Percentiles rank a stretch among this genome's conserved stretches.
These are phyloP conservation scores for Aphanoascus verrucosus DNA, from an alignment of 2,329 filamentous ascomycete species.

Conservation along the genomic window DNA sequence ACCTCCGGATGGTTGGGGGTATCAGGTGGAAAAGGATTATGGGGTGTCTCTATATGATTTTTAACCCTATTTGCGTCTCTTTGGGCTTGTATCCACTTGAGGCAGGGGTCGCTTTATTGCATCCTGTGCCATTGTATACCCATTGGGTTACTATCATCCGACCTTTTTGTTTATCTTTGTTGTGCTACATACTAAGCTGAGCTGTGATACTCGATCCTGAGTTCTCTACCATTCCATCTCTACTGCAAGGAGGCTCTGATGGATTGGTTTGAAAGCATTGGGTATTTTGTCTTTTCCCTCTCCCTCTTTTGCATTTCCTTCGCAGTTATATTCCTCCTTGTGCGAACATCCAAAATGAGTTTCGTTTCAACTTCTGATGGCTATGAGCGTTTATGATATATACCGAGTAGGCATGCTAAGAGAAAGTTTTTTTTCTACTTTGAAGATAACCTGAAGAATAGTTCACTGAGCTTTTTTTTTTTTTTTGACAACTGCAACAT, in stretches of 20 bases:
- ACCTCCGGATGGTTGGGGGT: constrained; percentile 35
- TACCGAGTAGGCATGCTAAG: not conserved
- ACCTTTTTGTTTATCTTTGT: not conserved
- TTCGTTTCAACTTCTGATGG: not conserved
- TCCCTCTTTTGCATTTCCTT: not conserved
- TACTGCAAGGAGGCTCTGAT: no score
- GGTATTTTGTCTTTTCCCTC: not conserved
- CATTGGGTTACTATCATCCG: not conserved
- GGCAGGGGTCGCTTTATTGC: not conserved
- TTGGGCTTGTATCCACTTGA: not conserved
- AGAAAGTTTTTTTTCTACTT: not conserved
- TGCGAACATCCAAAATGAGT: not conserved
- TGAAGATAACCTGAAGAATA: not conserved
- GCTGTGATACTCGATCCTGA: not conserved
- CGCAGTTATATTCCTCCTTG: not conserved
- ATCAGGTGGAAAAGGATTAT: constrained; percentile 37
- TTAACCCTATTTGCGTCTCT: not conserved
- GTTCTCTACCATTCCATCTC: not conserved
- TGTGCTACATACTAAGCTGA: not conserved
- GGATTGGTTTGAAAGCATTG: no score
- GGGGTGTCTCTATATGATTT: constrained; percentile 32
- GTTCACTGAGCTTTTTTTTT: no score
- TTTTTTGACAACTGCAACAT: no score
- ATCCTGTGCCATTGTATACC: not conserved
- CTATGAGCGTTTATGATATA: constrained; percentile 5